Conservation (phyloP, 129 eudicot genomes). For the Lactuca sativa region DNA sequence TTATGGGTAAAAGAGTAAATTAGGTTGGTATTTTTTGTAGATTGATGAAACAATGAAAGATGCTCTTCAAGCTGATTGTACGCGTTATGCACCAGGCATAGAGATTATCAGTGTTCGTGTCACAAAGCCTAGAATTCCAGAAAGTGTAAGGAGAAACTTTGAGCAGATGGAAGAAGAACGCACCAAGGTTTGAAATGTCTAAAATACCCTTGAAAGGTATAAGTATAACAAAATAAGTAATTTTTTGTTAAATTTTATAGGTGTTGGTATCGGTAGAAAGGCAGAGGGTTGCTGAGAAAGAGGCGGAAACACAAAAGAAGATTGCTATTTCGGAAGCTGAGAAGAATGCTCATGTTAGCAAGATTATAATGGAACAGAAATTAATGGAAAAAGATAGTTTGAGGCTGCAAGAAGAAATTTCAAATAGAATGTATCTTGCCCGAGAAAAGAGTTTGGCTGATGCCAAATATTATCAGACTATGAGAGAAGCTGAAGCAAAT, state of each 20-base stretch:
- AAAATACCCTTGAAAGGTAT: slow-evolving; percentile 10
- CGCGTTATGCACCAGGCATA: slow-evolving; percentile 97
- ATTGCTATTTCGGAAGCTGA: slow-evolving; percentile 92
- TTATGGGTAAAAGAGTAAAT: no score
- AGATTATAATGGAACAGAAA: slow-evolving; percentile 88
- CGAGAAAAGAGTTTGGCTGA: slow-evolving; percentile 94
- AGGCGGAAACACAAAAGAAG: slow-evolving; percentile 97
- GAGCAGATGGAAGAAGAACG: slow-evolving; percentile 98
- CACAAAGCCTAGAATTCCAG: slow-evolving; percentile 87
- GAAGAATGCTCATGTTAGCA: slow-evolving; percentile 81
- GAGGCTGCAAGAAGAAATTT: slow-evolving; percentile 78
- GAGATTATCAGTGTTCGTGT: slow-evolving; percentile 96
- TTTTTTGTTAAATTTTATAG: slow-evolving; percentile 21
- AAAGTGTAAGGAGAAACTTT: slow-evolving; percentile 74
- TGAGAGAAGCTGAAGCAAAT: slow-evolving; percentile 96
- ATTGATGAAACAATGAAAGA: slow-evolving; percentile 96
- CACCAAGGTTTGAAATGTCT: slow-evolving; percentile 62
- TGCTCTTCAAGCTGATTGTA: slow-evolving; percentile 97
- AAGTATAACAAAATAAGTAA: slow-evolving; percentile 3
- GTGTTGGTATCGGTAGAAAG: slow-evolving; percentile 82
- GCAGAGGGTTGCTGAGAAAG: slow-evolving; percentile 91
- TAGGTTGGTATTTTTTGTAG: slow-evolving; percentile 35
- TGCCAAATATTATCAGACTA: slow-evolving; percentile 69
- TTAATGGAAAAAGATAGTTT: slow-evolving; percentile 82
- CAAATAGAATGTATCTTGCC: slow-evolving; percentile 78